Percentiles rank a stretch among this genome's conserved stretches.
Conservation (phyloP, 495 filamentous ascomycete genomes). For the Xylaria sp. region DNA sequence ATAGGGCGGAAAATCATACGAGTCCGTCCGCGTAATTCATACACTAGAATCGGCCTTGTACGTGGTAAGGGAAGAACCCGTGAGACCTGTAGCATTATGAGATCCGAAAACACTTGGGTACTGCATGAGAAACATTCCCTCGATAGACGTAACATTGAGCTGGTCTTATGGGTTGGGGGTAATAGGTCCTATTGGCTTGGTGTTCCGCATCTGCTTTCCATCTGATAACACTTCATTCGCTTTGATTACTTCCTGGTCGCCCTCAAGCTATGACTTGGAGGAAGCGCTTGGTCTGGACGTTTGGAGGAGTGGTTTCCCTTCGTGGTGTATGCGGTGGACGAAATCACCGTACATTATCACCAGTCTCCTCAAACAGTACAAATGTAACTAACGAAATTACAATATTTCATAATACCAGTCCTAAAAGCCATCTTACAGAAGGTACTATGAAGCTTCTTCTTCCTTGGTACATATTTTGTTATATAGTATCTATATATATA, state of each 20-base stretch:
- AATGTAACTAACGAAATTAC: neutral
- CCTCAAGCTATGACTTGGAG: neutral
- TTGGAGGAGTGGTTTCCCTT: neutral
- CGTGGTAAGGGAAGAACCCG: neutral
- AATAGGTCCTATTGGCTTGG: neutral
- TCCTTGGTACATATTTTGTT: neutral
- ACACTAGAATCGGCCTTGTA: neutral
- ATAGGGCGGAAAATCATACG: neutral
- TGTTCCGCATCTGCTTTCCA: neutral
- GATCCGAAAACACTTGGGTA: neutral
- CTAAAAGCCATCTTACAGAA: neutral
- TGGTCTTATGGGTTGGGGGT: neutral
- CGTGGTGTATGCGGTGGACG: neutral
- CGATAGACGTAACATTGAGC: neutral
- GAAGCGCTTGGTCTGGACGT: neutral
- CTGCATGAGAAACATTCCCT: neutral
- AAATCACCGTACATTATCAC: neutral
- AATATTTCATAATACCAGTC: neutral
- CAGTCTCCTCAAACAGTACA: neutral
- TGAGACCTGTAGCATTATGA: slow-evolving; percentile 19
- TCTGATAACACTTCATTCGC: neutral
- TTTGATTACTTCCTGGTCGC: neutral
- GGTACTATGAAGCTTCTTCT: too few relatives aligned
- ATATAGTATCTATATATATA: neutral
- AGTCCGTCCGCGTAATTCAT: neutral